Evolutionary conservation across 371 early-diverging fungal genomes (phyloP), one percentile per base, ranked within the genome.

Genomic region (Dentiscutata heterogama): DNA sequence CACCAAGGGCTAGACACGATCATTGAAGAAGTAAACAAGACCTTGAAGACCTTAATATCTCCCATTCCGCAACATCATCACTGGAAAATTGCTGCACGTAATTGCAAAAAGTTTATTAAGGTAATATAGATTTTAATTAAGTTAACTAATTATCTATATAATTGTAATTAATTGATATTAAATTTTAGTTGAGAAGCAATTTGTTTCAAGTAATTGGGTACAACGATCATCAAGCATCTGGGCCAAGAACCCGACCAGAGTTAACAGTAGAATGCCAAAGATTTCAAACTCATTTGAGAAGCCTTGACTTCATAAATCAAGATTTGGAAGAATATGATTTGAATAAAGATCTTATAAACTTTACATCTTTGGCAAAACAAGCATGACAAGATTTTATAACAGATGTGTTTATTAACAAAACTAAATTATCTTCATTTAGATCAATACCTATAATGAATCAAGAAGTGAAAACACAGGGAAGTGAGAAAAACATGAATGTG

Each of bases 261-360:
- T 58, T 20, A 31, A 60, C 39, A 20, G 39, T 39, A 60, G 56
- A 76, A 61, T 76, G 63, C 11, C 61, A 60, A 42, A 58, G 77
- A 61, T 76, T 61, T 76, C 61, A 13, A 18, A 31, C 25, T 35
- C 60, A 42, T 76, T 18, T 76, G 42, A 56, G 77, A 76, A 76
- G 39, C 2, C n/a, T 35, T 76, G 27, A 76, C 1, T 72, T 72
- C 22, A 42, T 42, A 42, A 42, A 42, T 42, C 46, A 42, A 42
- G 46, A 42, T 42, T 42, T 42, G 46, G 2, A 68, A 68, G 68
- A 68, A 68, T 68, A 68, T 68, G 39, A 68, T 25, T 68, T 68
- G 29, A 68, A 29, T 42, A 29, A 68, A 68, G 0, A 68, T n/a
- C 18, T 68, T 20, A 68, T 20, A 68, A 68, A 35, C 31, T 42